Conservation (phyloP, 768 basidiomycete genomes). For the Butyriboletus loyo region DNA sequence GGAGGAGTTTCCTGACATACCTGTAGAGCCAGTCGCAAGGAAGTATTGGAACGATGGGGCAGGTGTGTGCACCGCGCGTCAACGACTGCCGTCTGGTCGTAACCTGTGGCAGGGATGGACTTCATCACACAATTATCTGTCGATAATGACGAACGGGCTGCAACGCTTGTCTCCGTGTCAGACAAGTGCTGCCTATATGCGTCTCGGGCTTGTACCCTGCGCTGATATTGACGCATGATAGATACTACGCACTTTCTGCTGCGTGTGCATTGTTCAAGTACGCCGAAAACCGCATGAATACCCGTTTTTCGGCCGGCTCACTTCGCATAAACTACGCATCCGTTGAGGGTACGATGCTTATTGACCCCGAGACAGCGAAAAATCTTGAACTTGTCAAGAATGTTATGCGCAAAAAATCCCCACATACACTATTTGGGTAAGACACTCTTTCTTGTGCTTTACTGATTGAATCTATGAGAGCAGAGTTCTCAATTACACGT, state of each 20-base stretch:
- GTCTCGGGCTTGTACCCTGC: neutral
- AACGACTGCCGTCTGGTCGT: neutral
- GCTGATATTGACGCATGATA: constrained; percentile 29
- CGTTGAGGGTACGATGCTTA: constrained; percentile 91
- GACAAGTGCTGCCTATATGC: constrained; percentile 64
- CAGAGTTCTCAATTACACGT: constrained; percentile 76
- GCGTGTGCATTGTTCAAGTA: constrained; percentile 85
- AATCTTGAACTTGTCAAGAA: constrained; percentile 91
- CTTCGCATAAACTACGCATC: constrained; percentile 73
- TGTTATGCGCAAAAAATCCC: constrained; percentile 58
- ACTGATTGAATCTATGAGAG: neutral
- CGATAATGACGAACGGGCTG: constrained; percentile 79
- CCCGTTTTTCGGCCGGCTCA: constrained; percentile 65
- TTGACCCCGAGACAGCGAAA: constrained; percentile 83
- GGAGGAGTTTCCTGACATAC: constrained; percentile 68
- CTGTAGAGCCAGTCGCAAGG: constrained; percentile 68
- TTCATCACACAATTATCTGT: constrained; percentile 76
- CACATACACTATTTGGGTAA: constrained; percentile 80
- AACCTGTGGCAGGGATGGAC: constrained; percentile 55
- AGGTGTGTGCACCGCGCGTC: constrained; percentile 40
- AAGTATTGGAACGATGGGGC: constrained; percentile 85
- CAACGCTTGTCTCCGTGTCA: constrained; percentile 70
- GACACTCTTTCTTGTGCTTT: neutral
- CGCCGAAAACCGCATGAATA: constrained; percentile 65
- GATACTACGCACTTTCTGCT: constrained; percentile 88